Evolutionary conservation across 148 eudicot species (phyloP), one percentile per base, ranked within the genome.

Genomic region (Limonium bicolor): DNA sequence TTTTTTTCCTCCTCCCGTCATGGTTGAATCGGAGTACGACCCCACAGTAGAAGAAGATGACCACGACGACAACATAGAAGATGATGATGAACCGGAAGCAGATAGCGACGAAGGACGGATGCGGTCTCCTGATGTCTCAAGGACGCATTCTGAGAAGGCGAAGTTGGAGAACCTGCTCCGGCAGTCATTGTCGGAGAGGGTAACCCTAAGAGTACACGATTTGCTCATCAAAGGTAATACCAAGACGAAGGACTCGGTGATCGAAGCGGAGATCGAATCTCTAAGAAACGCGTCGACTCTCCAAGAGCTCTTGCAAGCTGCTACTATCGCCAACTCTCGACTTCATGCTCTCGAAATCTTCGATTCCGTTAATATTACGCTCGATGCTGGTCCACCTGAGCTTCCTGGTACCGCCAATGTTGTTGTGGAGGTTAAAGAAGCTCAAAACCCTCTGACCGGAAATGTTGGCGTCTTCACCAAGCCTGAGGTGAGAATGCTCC

Each of bases 311-410:
- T 58, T 85, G 1, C 66, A 60, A 48, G 99, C 94, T 1, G 77
- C 99, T 2, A 52, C 62, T 3, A 15, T 66, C 3, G 82, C 67
- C 4, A 63, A 65, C 53, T 54, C 53, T 10, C 49, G 72, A 54
- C 77, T 90, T 17, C 53, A 38, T 13, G 21, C 56, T 24, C 71
- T 90, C 1, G 79, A 62, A 0, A 62, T 90, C 3, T 90, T 85
- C 20, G 93, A 90, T 56, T 60, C 84, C 4, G 82, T 84, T 20
- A 65, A 55, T 28, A 60, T 90, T 29, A 73, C 72, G 28, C 54
- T 90, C 9, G 85, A 81, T 50, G 32, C 85, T 7, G 99, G 99
- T 0, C 99, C 99, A 3, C 65, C 56, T 13, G 97, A 84, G 67
- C 50, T 90, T 36, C 93, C 87, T 1, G 82, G 70, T 17, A 75